Conservation (phyloP, 148 eudicot genomes). For the Rhododendron ferrugineum region DNA sequence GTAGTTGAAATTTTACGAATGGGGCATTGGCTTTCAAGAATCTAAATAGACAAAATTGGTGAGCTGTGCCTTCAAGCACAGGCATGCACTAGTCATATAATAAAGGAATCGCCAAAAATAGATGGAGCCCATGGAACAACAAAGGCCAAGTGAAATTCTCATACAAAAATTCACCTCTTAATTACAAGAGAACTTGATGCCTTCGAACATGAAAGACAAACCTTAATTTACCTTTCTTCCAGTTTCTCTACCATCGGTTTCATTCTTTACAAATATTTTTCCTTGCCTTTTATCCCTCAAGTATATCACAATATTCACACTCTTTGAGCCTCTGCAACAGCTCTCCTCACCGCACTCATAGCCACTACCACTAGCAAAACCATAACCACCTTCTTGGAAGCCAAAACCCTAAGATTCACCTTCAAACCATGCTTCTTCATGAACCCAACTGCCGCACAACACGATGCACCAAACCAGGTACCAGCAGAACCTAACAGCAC, state of each 20-base stretch:
- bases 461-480: constrained; percentile 34
- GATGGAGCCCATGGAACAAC: background rate
- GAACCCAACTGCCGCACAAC: constrained; percentile 27
- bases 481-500: constrained; percentile 30
- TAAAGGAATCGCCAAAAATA: too few relatives aligned
- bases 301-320: constrained; percentile 6
- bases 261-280: background rate
- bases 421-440: constrained; percentile 69
- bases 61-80: too few relatives aligned
- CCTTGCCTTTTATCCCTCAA: background rate
- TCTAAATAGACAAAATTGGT: too few relatives aligned
- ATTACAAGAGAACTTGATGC: background rate
- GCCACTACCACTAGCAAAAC: constrained; percentile 34
- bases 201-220: background rate
- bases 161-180: constrained; percentile 3
- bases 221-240: background rate
- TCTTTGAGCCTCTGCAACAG: constrained; percentile 20
- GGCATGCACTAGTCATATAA: too few relatives aligned
- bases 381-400: constrained; percentile 69
- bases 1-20: too few relatives aligned
- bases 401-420: constrained; percentile 80
- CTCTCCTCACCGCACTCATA: constrained; percentile 44
- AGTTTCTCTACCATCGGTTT: background rate
- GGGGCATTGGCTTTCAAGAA: too few relatives aligned
- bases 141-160: background rate